Percentiles rank a stretch among this genome's conserved stretches.
phyloP scores from a whole-genome alignment of 495 filamentous ascomycete species.

The Penicillium waksmanii region DNA sequence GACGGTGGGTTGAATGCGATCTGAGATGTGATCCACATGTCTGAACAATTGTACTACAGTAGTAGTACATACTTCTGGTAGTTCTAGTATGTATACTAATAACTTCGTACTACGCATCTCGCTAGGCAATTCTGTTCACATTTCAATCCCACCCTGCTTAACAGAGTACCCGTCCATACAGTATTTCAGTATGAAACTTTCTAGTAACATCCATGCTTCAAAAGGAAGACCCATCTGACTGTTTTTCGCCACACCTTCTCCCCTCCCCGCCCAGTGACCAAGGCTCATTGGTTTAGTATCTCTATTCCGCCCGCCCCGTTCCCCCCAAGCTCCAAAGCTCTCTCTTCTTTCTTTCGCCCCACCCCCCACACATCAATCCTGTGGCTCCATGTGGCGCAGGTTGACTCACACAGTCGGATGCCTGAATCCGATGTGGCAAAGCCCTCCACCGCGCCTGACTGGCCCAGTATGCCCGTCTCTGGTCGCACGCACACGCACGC shows the following conservation, averaged over 20 bases:
- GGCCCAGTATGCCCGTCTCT: constrained; percentile 5
- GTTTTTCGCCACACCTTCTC: constrained; percentile 27
- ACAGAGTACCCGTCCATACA: too few relatives aligned
- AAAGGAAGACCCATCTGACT: constrained; percentile 16
- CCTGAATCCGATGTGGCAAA: constrained; percentile 21
- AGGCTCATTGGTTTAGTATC: constrained; percentile 14
- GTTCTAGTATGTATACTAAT: too few relatives aligned
- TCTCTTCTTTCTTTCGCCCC: neutral
- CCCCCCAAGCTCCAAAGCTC: neutral
- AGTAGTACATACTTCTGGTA: too few relatives aligned
- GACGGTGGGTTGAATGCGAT: too few relatives aligned
- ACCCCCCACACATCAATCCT: neutral
- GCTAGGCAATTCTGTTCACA: too few relatives aligned
- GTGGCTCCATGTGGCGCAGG: constrained; percentile 2
- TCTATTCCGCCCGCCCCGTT: constrained; percentile 18
- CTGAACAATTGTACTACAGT: too few relatives aligned
- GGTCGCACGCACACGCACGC: neutral
- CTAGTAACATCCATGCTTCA: neutral
- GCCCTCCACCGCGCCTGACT: constrained; percentile 16
- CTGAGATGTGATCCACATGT: too few relatives aligned
- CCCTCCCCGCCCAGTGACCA: neutral
- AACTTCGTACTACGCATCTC: too few relatives aligned
- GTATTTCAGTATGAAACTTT: neutral
- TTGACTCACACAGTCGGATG: constrained; percentile 7
- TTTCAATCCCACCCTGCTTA: too few relatives aligned